Base-by-base conservation (phyloP, 2,329 filamentous ascomycete genomes). In the Monosporascus sp. region DNA sequence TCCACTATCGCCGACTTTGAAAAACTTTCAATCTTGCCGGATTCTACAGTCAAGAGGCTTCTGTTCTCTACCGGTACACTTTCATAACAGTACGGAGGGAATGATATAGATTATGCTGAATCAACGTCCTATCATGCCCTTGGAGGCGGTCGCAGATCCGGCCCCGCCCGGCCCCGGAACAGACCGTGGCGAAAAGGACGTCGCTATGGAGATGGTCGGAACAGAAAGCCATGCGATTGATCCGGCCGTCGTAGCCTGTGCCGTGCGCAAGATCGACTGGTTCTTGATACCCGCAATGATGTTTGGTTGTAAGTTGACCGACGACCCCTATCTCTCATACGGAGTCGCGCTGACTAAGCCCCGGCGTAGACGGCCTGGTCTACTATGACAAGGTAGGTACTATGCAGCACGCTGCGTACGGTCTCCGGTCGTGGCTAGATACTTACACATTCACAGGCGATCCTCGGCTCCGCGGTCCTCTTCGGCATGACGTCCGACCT, bases 401-500 rank as follows among this genome's bases (percentile, higher is more conserved):
- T 35, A 5, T 35, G 11, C 31, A 14, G 11, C 11, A 11, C 11
- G 31, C 31, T 41, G 17, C 18, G 18, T 18, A 18, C 38, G 3
- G 17, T 1, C 38, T n/a, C 18, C 7, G 6, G 38, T 3, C 7
- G 3, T 11, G 8, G 5, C 7, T n/a, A 44, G 8, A 20, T 17
- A 14, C 41, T 15, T 14, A 24, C 41, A 7, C 9, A 17, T 17
- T 5, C n/a, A n/a, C 41, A 46, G 43, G 43, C 43, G 5, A 46
- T 46, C 14, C 43, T 46, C 43, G 43, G 43, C 18, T 84, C 82
- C 24, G 87, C 88, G 0, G 83, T 79, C 1, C 78, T 91, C 14
- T 90, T 91, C 65, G 88, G 88, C 58, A 89, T 91, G 87, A 89
- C 86, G 0, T 72, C 73, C 3, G 87, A 91, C 63, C 77, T 91